phyloP scores from a whole-genome alignment of 2,329 filamentous ascomycete genomes.

The Aspergillus quadrilineatus region DNA sequence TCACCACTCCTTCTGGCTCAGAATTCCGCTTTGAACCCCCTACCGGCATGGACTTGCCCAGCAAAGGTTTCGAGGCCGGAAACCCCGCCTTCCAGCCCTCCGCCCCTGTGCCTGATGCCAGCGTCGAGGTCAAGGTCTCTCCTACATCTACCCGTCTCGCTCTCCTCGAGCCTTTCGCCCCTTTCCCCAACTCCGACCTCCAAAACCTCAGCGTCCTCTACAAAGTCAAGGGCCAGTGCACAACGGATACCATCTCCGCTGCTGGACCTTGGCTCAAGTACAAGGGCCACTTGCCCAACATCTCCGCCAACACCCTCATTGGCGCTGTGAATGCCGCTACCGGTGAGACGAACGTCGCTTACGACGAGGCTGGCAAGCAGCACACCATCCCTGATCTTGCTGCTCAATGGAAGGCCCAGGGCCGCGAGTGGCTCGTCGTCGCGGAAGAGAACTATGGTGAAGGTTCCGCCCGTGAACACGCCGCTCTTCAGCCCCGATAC shows the following conservation, averaged over 20 bases:
- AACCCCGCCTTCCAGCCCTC: constrained; percentile 72
- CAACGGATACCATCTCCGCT: constrained; percentile 96
- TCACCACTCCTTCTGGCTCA: constrained; percentile 75
- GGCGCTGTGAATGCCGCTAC: constrained; percentile 91
- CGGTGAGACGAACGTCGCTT: constrained; percentile 86
- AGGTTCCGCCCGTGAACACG: constrained; percentile 84
- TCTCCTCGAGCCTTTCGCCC: constrained; percentile 81
- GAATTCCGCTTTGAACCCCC: constrained; percentile 83
- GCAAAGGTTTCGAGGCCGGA: constrained; percentile 77
- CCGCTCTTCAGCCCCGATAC: constrained; percentile 86
- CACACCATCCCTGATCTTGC: constrained; percentile 85
- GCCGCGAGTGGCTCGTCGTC: constrained; percentile 84
- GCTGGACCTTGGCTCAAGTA: constrained; percentile 98
- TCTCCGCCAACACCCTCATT: constrained; percentile 94
- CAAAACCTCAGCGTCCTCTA: constrained; percentile 79
- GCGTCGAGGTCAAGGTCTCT: constrained; percentile 71
- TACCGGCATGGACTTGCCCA: constrained; percentile 58
- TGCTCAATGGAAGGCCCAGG: constrained; percentile 73
- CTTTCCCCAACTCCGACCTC: constrained; percentile 77
- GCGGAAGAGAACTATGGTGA: constrained; percentile 98
- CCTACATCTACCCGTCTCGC: constrained; percentile 89
- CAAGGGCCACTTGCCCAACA: constrained; percentile 98
- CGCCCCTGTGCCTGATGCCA: constrained; percentile 68
- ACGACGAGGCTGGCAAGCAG: constrained; percentile 74
- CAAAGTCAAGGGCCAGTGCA: constrained; percentile 97